Base-by-base conservation (phyloP, 192 early-diverging fungal species). In the Coemansia sp. region DNA sequence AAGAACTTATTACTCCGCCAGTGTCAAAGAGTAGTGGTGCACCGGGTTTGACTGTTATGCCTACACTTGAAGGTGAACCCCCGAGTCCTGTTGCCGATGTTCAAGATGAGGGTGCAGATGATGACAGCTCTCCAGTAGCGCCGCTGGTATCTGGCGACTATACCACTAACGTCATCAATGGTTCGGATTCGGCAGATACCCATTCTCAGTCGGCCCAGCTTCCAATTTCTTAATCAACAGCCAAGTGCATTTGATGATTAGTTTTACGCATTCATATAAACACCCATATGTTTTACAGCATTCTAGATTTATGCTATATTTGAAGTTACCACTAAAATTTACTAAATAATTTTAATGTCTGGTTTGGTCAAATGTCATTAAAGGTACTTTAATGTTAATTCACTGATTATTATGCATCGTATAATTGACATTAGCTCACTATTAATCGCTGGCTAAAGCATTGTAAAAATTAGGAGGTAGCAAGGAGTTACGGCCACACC, bases 1-100 rank as follows among this genome's bases (percentile, higher is more conserved):
- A 52, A 18, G 53, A 66, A 4, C 56, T 41, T 14, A 47, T 67
- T 9, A 71, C 77, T 1, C 77, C 77, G 10, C 68, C 71, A 11
- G 49, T 8, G 3, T 74, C 71, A 23, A 74, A 80, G 43, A 23
- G 41, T 0, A 19, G 20, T 4, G 57, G 18, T 12, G 19, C 39
- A n/a, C 27, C 45, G 6, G 53, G 2, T 37, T 27, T 20, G 7
- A 18, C 8, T 13, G 13, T 10, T 12, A 14, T 16, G 29, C 29
- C 50, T n/a, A 56, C 27, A 22, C 24, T 27, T 3, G 27, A 29
- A 3, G 1, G 5, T 6, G 27, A 26, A 29, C 26, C 13, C 4
- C 3, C n/a, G 27, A 26, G 27, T 22, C 8, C 24, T 16, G 11
- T 16, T 32, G 53, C 12, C 26, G 48, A 57, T 10, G n/a, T 14